These are phyloP conservation scores for Colletotrichum liriopes DNA, from an alignment of 2,329 filamentous ascomycete species.

Conservation along the genomic window DNA sequence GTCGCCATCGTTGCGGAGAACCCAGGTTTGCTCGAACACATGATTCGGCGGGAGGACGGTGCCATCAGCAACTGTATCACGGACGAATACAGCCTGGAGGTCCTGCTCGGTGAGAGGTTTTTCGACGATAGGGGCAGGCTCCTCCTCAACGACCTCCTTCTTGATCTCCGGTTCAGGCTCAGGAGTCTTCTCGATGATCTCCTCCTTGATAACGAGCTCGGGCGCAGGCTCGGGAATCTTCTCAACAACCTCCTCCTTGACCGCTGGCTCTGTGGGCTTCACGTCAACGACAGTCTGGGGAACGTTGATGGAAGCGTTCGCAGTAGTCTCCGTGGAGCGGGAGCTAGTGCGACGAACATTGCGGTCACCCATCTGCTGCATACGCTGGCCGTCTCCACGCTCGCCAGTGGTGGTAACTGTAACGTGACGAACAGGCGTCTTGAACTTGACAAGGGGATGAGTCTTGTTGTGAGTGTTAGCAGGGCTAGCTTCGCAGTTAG, in stretches of 20 bases:
- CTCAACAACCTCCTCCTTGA: conserved; percentile 46
- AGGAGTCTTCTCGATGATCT: conserved; percentile 46
- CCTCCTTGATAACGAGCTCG: conserved; percentile 38
- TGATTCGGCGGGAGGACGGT: conserved; percentile 79
- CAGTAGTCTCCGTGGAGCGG: conserved; percentile 67
- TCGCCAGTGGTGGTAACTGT: conserved; percentile 89
- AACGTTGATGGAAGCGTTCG: conserved; percentile 63
- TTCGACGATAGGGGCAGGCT: conserved; percentile 46
- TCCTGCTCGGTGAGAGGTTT: conserved; percentile 47
- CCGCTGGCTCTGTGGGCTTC: conserved; percentile 70
- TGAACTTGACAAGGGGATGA: conserved; percentile 98
- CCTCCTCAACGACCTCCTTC: conserved; percentile 46
- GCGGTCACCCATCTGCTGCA: conserved; percentile 81
- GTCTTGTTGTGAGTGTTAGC: conserved; percentile 90
- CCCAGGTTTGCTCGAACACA: conserved; percentile 92
- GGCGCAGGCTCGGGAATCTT: conserved; percentile 46
- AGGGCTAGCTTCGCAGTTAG: conserved; percentile 91
- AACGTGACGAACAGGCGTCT: conserved; percentile 90
- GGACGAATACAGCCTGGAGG: conserved; percentile 76
- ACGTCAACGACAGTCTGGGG: conserved; percentile 83
- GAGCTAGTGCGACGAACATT: conserved; percentile 55
- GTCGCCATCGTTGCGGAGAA: conserved; percentile 86
- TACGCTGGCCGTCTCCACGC: conserved; percentile 75
- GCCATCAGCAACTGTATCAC: conserved; percentile 85
- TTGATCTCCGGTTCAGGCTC: conserved; percentile 9